Conservation (phyloP, 768 basidiomycete species). For the Termitomyces heimii region DNA sequence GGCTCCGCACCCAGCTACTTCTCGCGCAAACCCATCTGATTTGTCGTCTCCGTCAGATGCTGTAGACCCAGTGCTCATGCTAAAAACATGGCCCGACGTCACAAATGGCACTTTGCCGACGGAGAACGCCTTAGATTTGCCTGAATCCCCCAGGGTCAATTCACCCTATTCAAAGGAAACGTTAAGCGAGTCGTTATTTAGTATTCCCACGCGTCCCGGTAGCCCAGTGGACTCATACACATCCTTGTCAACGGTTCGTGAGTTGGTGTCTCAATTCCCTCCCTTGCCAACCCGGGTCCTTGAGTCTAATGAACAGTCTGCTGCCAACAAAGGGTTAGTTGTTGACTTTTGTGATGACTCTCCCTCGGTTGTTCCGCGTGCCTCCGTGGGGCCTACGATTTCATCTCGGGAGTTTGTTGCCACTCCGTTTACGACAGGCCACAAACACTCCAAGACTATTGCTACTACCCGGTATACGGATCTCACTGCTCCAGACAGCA, state of each 20-base stretch:
- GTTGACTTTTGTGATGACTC: constrained; percentile 7
- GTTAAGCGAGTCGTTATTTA: constrained; percentile 4
- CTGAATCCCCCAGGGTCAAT: not conserved
- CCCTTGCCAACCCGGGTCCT: constrained; percentile 32
- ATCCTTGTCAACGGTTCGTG: constrained; percentile 39
- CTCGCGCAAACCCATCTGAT: not conserved
- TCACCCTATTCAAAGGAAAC: not conserved
- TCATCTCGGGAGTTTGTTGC: not conserved
- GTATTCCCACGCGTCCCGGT: not conserved
- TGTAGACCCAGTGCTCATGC: not conserved
- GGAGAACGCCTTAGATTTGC: not conserved
- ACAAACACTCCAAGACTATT: not conserved
- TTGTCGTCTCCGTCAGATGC: not conserved
- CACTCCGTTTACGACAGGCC: not conserved
- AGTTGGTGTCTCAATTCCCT: constrained; percentile 51
- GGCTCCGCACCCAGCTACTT: not conserved
- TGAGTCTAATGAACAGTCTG: constrained; percentile 10
- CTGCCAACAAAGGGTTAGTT: not conserved
- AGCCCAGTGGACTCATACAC: constrained; percentile 32
- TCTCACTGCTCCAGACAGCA: not conserved
- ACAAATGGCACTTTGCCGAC: not conserved
- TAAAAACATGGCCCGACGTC: no score
- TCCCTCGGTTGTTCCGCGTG: not conserved
- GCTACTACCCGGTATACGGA: not conserved
- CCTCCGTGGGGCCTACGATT: not conserved